A percentile compares a stretch with the other conserved stretches of the same genome.
Evolutionary conservation across 2,329 filamentous ascomycete genomes (phyloP).

Genomic region (Delphinella strobiligena): DNA sequence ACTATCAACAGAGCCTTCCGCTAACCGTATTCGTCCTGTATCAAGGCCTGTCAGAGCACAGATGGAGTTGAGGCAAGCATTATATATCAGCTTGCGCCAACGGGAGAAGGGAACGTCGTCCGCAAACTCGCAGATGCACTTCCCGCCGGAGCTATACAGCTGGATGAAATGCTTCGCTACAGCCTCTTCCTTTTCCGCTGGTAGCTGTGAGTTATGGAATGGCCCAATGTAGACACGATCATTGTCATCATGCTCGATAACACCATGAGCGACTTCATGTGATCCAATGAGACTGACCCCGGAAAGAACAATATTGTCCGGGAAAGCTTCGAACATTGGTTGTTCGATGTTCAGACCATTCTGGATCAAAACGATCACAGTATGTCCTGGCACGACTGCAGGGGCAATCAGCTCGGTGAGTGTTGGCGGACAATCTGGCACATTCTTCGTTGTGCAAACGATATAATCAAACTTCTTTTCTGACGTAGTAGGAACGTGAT

Average conservation of each 20-base stretch:
- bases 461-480: conserved; percentile 39
- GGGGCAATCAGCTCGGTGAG: conserved; percentile 36
- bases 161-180: conserved; percentile 31
- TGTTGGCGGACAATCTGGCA: conserved; percentile 38
- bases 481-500: conserved; percentile 35
- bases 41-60: conserved; percentile 39
- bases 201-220: conserved; percentile 28
- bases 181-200: conserved; percentile 13
- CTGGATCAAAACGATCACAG: conserved; percentile 43
- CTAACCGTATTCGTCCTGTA: conserved; percentile 28
- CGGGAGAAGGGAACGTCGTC: conserved; percentile 27
- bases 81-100: conserved; percentile 38
- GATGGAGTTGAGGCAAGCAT: conserved; percentile 39
- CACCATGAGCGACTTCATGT: conserved; percentile 32
- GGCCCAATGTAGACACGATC: conserved; percentile 39
- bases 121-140: conserved; percentile 29
- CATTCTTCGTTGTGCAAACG: conserved; percentile 44
- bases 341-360: conserved; percentile 50
- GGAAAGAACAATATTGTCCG: conserved; percentile 37
- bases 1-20: conserved; percentile 26
- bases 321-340: conserved; percentile 38
- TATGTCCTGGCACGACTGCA: conserved; percentile 34
- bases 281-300: conserved; percentile 40
- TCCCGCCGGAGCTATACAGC: conserved; percentile 33
- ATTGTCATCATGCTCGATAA: conserved; percentile 39